Evolutionary conservation across 1,139 yeast genomes (phyloP), one percentile per base, ranked within the genome.

Genomic region (Kodamaea anthophila): DNA sequence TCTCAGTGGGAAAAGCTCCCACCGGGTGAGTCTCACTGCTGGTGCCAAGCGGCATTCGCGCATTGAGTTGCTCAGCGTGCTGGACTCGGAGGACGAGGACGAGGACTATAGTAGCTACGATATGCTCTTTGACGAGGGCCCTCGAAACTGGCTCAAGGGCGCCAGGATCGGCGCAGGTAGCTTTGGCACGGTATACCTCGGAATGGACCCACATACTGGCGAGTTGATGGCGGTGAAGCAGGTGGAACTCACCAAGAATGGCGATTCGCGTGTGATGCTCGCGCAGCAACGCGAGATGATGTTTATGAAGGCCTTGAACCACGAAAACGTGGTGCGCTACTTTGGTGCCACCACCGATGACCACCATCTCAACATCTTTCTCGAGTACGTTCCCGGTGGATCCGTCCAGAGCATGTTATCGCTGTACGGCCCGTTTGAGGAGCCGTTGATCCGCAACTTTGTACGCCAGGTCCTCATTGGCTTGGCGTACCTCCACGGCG

Each of bases 201-300:
- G 96, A 1, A 78, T 91, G 80, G 86, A 87, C 49, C 84, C 95
- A 1, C 60, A 80, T 25, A 87, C 95, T 0, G 98, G 98, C 24
- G 97, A 87, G 49, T 64, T 91, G 32, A 86, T 91, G 95, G 98
- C 97, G 0, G 96, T 91, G 9, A 91, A 91, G 47, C 96, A 88
- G 51, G 96, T 91, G 0, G 81, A 81, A 24, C 53, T 87, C 13
- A 80, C 84, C 1, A 58, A 53, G 32, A 70, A 60, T 35, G 61
- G 47, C 33, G 46, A 46, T 18, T 81, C 61, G 57, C 65, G 49
- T 52, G 64, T 58, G 5, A 81, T 88, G 83, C 73, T 83, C 14
- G 93, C 83, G 38, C 94, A 96, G 1, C 84, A 83, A 44, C 80
- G 85, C 42, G 98, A 91, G 57, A 85, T 88, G 80, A 64, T 68